Evolutionary conservation across 2,329 filamentous ascomycete genomes (phyloP).

Genomic region (Aspergillus udagawae): DNA sequence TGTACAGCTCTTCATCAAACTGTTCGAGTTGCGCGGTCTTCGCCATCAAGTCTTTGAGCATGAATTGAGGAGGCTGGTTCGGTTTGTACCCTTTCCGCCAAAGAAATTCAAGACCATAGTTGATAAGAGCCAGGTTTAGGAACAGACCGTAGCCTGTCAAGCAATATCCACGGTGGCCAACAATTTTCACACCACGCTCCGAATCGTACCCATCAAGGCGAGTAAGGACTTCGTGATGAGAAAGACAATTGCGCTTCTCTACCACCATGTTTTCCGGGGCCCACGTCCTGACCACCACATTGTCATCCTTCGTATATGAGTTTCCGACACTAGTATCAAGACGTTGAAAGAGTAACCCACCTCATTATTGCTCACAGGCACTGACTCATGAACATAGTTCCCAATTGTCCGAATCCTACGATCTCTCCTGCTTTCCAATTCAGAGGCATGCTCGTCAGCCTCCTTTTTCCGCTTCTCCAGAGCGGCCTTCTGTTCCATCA

Average conservation of each 20-base stretch:
- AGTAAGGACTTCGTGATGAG: constrained; percentile 90
- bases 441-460: constrained; percentile 66
- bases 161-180: constrained; percentile 92
- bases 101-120: constrained; percentile 91
- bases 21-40: constrained; percentile 97
- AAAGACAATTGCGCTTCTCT: constrained; percentile 73
- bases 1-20: constrained; percentile 98
- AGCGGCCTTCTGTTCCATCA: constrained; percentile 72
- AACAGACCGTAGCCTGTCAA: constrained; percentile 85
- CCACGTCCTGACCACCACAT: constrained; percentile 73
- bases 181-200: constrained; percentile 87
- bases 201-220: constrained; percentile 89
- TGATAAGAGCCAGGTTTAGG: constrained; percentile 87
- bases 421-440: constrained; percentile 71
- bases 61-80: constrained; percentile 86
- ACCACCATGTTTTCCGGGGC: constrained; percentile 68
- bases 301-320: constrained; percentile 61
- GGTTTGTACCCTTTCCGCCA: constrained; percentile 74
- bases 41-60: constrained; percentile 92
- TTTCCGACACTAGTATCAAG: not conserved
- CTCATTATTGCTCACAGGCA: constrained; percentile 79
- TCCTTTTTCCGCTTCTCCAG: constrained; percentile 79
- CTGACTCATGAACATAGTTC: constrained; percentile 86
- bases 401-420: constrained; percentile 80
- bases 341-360: constrained; percentile 33